Base-by-base conservation (phyloP, 495 filamentous ascomycete species). In the Durotheca rogersii region DNA sequence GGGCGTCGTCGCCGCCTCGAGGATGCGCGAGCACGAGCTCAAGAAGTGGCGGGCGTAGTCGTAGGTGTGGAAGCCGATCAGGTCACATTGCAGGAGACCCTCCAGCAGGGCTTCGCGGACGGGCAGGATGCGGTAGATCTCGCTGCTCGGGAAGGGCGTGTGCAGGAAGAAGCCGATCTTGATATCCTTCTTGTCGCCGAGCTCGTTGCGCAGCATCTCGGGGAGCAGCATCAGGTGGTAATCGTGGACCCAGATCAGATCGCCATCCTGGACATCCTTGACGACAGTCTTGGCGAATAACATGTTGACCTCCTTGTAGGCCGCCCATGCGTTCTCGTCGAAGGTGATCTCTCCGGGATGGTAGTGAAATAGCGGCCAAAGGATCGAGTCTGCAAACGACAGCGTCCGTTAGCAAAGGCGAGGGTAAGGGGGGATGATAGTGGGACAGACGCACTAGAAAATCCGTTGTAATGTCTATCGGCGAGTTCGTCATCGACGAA, bases 351-450 rank as follows among this genome's bases (percentile, higher is more conserved):
- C 92, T 39, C 89, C 90, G 9, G 90, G 88, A 62, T 96, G 90
- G 68, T 96, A 97, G 73, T 96, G 92, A 64, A 97, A 90, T 9
- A 95, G 82, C 3, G 92, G 92, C 92, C 92, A 97, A 21, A 96
- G 81, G 56, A 95, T 95, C 1, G 87, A 88, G 66, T 97, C 90
- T 95, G 59, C 12, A 4, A 52, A 31, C 19, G n/a, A 39, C 27
- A 23, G 9, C 10, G 1, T 16, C 10, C 6, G 42, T 59, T 38
- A 50, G 41, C 20, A 9, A 16, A 14, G n/a, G n/a, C n/a, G n/a
- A n/a, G n/a, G n/a, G n/a, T n/a, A n/a, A n/a, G n/a, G n/a, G n/a
- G n/a, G n/a, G n/a, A n/a, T n/a, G n/a, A n/a, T n/a, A n/a, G n/a
- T n/a, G n/a, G n/a, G n/a, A n/a, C n/a, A 29, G 14, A 27, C 61